Conservation (phyloP, 1,284 basidiomycete species). For the Papiliotrema nemorosa region DNA sequence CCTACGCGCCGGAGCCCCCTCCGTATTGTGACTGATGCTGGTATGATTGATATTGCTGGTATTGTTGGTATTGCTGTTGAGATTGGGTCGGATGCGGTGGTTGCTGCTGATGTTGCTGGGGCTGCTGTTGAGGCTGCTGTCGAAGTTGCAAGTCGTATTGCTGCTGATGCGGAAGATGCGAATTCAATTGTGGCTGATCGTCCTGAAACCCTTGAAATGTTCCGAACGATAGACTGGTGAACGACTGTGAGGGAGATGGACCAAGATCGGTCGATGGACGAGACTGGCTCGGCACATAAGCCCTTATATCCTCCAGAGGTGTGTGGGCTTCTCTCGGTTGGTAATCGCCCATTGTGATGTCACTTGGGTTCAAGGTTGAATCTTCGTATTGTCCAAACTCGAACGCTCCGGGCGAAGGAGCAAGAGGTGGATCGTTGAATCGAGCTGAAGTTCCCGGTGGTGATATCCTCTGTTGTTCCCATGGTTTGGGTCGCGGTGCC, state of each 20-base stretch:
- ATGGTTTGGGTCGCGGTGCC: slow-evolving; percentile 17
- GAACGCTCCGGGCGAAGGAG: not conserved
- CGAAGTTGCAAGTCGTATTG: too few species aligned
- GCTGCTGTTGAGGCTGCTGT: too few species aligned
- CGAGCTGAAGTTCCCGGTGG: not conserved
- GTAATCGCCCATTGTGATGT: too few species aligned
- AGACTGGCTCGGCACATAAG: too few species aligned
- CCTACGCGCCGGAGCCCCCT: too few species aligned
- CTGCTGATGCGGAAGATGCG: not conserved
- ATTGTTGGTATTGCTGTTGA: too few species aligned
- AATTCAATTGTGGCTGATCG: not conserved
- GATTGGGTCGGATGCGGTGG: too few species aligned
- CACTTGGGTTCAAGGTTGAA: not conserved
- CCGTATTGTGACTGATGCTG: too few species aligned
- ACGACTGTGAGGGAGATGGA: not conserved
- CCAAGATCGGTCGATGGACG: too few species aligned
- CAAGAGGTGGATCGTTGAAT: slow-evolving; percentile 1
- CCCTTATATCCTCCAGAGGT: not conserved
- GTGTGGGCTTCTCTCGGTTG: too few species aligned
- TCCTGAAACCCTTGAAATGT: not conserved
- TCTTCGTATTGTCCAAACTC: not conserved
- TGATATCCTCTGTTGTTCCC: slow-evolving; percentile 11
- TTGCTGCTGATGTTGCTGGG: too few species aligned
- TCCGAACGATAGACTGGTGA: not conserved
- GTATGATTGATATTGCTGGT: too few species aligned